These are phyloP conservation scores for Metschnikowia sp. DNA, from an alignment of 805 yeast genomes.

Conservation along the genomic window DNA sequence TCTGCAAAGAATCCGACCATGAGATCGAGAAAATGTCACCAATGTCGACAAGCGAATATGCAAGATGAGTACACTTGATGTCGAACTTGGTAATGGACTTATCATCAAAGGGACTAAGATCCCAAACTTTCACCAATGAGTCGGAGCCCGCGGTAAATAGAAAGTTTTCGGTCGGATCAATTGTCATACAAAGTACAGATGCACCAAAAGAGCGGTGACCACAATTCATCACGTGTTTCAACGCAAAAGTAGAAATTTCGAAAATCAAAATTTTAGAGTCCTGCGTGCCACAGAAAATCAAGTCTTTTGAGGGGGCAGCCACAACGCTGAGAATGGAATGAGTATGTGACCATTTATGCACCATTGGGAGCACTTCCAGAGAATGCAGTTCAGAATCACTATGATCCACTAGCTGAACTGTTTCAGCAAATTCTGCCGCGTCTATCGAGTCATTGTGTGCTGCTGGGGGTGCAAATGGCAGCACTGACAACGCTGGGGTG, in stretches of 20 bases:
- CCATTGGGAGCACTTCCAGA: slow-evolving; percentile 16
- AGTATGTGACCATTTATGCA: slow-evolving; percentile 72
- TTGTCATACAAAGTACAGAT: slow-evolving; percentile 67
- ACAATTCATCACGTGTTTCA: slow-evolving; percentile 40
- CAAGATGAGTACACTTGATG: slow-evolving; percentile 52
- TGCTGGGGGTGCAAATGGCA: slow-evolving; percentile 14
- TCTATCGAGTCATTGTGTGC: background rate
- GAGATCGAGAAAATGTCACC: slow-evolving; percentile 89
- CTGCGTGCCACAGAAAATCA: slow-evolving; percentile 87
- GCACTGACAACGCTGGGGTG: slow-evolving; percentile 24
- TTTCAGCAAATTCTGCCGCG: background rate
- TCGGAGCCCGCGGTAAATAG: slow-evolving; percentile 88
- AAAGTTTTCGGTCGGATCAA: slow-evolving; percentile 50
- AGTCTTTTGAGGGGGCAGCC: slow-evolving; percentile 53
- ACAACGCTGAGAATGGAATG: slow-evolving; percentile 72
- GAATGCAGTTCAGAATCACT: background rate
- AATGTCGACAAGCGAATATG: slow-evolving; percentile 81
- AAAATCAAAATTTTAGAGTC: slow-evolving; percentile 72
- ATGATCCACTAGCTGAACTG: background rate
- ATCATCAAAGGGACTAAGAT: slow-evolving; percentile 39
- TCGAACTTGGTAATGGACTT: slow-evolving; percentile 8
- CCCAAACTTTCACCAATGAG: slow-evolving; percentile 85
- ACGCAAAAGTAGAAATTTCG: slow-evolving; percentile 63
- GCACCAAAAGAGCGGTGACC: slow-evolving; percentile 58
- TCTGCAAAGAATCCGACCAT: slow-evolving; percentile 57